These are phyloP conservation scores for Salix koriyanagi DNA, from an alignment of 345 rosid genomes.

Conservation along the genomic window DNA sequence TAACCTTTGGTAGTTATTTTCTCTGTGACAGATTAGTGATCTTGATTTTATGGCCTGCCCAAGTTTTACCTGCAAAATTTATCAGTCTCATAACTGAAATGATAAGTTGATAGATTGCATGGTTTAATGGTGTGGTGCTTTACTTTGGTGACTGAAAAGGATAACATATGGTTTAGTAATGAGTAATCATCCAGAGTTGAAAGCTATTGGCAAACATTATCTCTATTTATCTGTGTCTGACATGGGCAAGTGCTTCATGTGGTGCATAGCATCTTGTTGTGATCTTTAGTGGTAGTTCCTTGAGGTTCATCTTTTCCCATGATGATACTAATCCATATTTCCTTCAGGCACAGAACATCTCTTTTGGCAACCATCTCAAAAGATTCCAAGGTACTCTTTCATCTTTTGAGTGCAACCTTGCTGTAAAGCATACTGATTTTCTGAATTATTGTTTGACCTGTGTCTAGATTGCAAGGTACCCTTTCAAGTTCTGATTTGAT, in stretches of 20 bases:
- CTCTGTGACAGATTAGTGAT: too few species aligned
- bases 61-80: background rate
- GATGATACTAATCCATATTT: background rate
- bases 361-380: constrained; percentile 52
- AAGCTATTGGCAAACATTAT: background rate
- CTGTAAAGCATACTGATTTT: too few species aligned
- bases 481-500: too few species aligned
- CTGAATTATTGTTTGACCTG: too few species aligned
- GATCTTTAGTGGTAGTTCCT: background rate
- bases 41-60: too few species aligned
- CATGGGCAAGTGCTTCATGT: background rate
- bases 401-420: too few species aligned
- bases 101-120: background rate
- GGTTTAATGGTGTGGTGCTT: background rate
- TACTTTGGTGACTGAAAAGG: too few species aligned
- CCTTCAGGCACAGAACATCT: constrained; percentile 46
- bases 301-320: background rate
- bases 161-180: too few species aligned
- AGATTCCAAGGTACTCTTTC: constrained; percentile 52
- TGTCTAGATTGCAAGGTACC: too few species aligned
- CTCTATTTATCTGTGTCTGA: background rate
- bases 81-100: background rate
- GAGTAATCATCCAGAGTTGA: too few species aligned
- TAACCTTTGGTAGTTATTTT: too few species aligned
- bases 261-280: background rate